Conservation (phyloP, 2,329 filamentous ascomycete genomes). For the Myriangium duriaei region DNA sequence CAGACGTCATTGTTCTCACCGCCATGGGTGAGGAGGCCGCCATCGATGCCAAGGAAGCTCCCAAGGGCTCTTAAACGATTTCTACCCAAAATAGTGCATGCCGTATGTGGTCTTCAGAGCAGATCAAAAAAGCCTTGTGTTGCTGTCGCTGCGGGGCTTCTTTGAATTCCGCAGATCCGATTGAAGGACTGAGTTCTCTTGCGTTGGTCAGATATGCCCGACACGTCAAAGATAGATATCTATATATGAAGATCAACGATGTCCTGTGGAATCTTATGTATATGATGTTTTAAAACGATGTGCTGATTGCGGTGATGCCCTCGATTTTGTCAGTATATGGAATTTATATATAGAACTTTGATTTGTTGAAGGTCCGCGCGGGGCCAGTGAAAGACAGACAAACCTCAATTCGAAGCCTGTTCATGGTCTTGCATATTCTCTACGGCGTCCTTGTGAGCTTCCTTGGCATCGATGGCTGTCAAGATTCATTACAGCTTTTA, state of each 20-base stretch:
- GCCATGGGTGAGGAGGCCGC: slow-evolving; percentile 92
- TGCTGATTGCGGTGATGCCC: too few species aligned
- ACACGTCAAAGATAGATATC: slow-evolving; percentile 8
- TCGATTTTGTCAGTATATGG: too few species aligned
- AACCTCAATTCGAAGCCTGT: too few species aligned
- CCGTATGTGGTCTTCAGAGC: too few species aligned
- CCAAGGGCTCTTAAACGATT: slow-evolving; percentile 28
- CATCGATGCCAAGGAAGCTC: slow-evolving; percentile 90
- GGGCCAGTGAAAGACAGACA: too few species aligned
- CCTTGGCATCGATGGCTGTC: slow-evolving; percentile 83
- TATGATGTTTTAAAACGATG: too few species aligned
- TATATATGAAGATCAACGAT: slow-evolving; percentile 8
- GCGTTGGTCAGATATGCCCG: slow-evolving; percentile 8
- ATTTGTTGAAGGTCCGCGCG: too few species aligned
- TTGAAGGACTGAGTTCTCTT: too few species aligned
- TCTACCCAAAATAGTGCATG: slow-evolving; percentile 10
- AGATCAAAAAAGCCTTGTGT: slow-evolving; percentile 2
- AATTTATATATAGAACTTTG: too few species aligned
- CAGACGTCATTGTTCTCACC: slow-evolving; percentile 83
- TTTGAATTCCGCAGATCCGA: slow-evolving; percentile 8
- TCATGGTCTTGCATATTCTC: too few species aligned
- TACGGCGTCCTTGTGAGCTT: slow-evolving; percentile 54
- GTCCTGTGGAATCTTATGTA: slow-evolving; percentile 7
- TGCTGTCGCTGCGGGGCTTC: slow-evolving; percentile 4
- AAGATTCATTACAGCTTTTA: too few species aligned